A percentile compares a stretch with the other conserved stretches of the same genome.
These are phyloP conservation scores for Neofusicoccum ribis DNA, from an alignment of 2,329 filamentous ascomycete species.

Conservation along the genomic window DNA sequence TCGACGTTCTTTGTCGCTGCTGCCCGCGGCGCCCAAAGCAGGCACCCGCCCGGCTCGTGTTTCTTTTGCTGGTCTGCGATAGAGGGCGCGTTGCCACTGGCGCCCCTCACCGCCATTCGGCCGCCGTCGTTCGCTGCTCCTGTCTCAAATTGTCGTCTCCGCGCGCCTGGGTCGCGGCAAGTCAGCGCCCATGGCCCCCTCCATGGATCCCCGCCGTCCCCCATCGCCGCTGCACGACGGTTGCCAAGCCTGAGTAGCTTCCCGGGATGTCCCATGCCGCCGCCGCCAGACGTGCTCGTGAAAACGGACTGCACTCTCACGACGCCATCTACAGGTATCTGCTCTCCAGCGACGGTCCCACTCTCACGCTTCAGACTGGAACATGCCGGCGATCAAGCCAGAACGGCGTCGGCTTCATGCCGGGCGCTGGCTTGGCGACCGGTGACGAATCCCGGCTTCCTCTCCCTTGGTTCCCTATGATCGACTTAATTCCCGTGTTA, in stretches of 20 bases:
- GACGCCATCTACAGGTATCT: neutral
- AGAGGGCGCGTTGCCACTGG: neutral
- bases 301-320: neutral
- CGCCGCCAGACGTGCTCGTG: neutral
- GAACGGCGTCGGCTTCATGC: neutral
- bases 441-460: slow-evolving; percentile 1
- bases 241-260: neutral
- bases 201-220: neutral
- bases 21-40: neutral
- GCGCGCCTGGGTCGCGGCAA: neutral
- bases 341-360: neutral
- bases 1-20: neutral
- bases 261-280: neutral
- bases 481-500: neutral
- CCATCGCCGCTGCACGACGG: neutral
- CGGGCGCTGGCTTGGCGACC: neutral
- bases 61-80: slow-evolving; percentile 7
- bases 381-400: slow-evolving; percentile 3
- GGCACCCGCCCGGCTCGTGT: neutral
- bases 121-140: neutral
- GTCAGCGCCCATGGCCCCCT: neutral
- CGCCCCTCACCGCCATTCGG: neutral
- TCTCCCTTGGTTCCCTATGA: slow-evolving; percentile 9
- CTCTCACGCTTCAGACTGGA: slow-evolving; percentile 11
- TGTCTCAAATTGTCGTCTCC: slow-evolving; percentile 11